Base-by-base conservation (phyloP, 305 asterid species). In the Rubia balearica region DNA sequence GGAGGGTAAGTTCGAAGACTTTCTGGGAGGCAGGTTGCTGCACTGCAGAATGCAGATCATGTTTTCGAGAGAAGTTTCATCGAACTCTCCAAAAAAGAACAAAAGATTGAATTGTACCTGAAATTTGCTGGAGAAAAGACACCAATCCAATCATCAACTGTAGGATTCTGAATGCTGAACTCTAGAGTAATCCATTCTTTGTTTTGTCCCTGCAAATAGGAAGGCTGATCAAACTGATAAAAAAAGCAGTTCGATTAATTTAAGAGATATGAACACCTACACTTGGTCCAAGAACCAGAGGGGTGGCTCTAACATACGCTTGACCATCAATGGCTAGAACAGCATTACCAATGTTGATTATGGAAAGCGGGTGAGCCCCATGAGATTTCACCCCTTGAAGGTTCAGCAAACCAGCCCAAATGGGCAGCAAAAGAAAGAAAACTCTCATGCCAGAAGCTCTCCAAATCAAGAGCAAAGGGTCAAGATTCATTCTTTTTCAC, bases 111-210 rank as follows among this genome's bases (percentile, higher is more conserved):
- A 7, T 5, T 62, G 48, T 63, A 92, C 97, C 96, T 86, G 88
- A 89, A 89, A 81, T 89, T 90, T 68, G 88, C 89, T 6, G 98
- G 97, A 69, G 98, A 92, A 80, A 92, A 90, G 46, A 86, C 94
- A 69, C 97, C 97, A 57, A 92, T 77, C 96, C 98, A 92, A 78
- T 92, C 98, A 75, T 82, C 88, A 51, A 24, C 61, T 17, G 92
- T 75, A 5, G 97, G 94, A 67, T 55, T 87, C 38, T 86, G 69
- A 80, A 70, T 76, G 51, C 85, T 71, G 74, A 77, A 89, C 65
- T 83, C 82, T 74, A 93, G 41, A 63, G 80, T 81, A 73, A 92
- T 75, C 96, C 92, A 86, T 57, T 85, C 98, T 71, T 78, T 82
- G 79, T 79, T 83, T 71, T 81, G 67, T 41, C 68, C 88, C 96